Evolutionary conservation across 2,329 filamentous ascomycete species (phyloP), one percentile per base, ranked within the genome.

Genomic region (Ophiostoma novo-ulmi): DNA sequence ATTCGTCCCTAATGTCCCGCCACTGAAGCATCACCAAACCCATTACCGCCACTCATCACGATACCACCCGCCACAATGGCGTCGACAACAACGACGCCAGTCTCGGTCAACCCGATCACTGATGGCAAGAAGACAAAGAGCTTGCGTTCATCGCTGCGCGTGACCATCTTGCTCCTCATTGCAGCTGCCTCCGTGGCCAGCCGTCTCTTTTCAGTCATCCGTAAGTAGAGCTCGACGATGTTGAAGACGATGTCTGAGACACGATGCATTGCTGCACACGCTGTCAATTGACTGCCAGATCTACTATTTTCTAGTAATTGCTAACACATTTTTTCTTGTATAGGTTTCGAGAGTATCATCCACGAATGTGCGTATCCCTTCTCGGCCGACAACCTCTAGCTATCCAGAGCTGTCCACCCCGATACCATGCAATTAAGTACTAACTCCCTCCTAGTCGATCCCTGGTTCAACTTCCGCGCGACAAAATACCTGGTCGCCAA

Each of bases 381-480:
- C 35, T 48, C 17, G 31, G 35, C 39, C 44, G 66, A 68, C 66
- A 44, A 26, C 14, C 61, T 38, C 31, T 17, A 64, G 17, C 63
- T 14, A 22, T 13, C 4, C 10, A 39, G 44, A 48, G 44, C 44
- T 48, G 38, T 39, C 58, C 26, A 22, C 7, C 35, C 10, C 20
- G 20, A 65, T 65, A 11, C 36, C 7, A 13, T 17, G 11, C 14
- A 17, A 64, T 14, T 1, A n/a, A 44, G 69, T 76, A 73, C 77
- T 78, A 75, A 79, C 68, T 65, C 6, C n/a, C n/a, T 31, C 31
- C 22, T 31, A 99, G 94, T 99, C 83, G 95, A 99, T 82, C 95
- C 95, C 48, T 99, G 95, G 95, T 99, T 99, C 85, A 99, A 99
- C 82, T 99, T 99, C 82, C 88, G 95, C 81, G 95, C 95, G 75